Base-by-base conservation (phyloP, 495 filamentous ascomycete species). In the Astrothelium macrocarpum region DNA sequence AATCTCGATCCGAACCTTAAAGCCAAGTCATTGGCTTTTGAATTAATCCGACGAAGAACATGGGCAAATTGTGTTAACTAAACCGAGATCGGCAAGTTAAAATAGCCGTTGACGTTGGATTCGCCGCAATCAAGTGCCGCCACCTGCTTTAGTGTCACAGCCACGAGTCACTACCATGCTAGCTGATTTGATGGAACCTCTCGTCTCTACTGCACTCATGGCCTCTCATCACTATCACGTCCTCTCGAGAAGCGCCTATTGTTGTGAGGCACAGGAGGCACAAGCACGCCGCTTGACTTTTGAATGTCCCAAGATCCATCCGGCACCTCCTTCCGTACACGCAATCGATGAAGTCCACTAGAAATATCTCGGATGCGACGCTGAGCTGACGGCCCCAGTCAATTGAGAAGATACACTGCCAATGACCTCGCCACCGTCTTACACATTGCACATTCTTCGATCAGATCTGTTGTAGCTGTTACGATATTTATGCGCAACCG, bases 181-280 rank as follows among this genome's bases (percentile, higher is more conserved):
- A 28, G 49, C 23, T 56, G 49, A 56, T 56, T 56, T 56, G 49
- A 56, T 29, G 25, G 49, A n/a, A 56, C 49, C 49, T 56, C 25
- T 56, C 25, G 20, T 56, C 49, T 56, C 49, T 56, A 56, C 49
- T 56, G 49, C 49, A 56, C 49, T 56, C 25, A 56, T 56, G 49
- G 49, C 49, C 49, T 56, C 25, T 56, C 49, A 16, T 56, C 49
- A 56, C 49, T 56, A 56, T 56, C 49, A 56, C 49, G 49, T 25
- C 16, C 49, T 56, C 49, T 11, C 49, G 20, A 25, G 49, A 56
- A n/a, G 49, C 49, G 49, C 49, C 49, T 7, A 56, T 56, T 56
- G 49, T 29, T 29, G 9, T 29, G 25, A 26, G 49, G 49, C 49
- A 56, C 49, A 56, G 49, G 9, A 11, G 20, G 11, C 49, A 2